Conservation (phyloP, 2,329 filamentous ascomycete species). For the Orbilia quercus region DNA sequence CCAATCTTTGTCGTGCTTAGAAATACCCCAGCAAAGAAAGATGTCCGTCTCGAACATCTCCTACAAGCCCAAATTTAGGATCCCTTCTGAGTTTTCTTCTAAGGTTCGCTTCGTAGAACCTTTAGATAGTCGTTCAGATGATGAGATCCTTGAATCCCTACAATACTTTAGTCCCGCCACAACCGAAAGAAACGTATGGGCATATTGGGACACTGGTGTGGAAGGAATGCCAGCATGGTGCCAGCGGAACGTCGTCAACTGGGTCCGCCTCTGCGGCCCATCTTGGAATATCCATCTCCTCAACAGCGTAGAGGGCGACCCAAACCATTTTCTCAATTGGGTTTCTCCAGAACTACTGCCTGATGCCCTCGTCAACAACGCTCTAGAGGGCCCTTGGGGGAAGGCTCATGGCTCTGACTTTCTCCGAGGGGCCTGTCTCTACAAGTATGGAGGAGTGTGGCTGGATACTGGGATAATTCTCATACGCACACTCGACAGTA, state of each 20-base stretch:
- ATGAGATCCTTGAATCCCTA: neutral
- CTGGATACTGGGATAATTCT: constrained; percentile 65
- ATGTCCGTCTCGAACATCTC: no score
- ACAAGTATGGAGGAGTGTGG: constrained; percentile 65
- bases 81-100: neutral
- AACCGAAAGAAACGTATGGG: constrained; percentile 65
- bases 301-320: constrained; percentile 62
- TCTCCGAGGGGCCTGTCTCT: constrained; percentile 64
- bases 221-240: constrained; percentile 63
- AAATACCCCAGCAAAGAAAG: no score
- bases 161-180: constrained; percentile 57
- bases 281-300: constrained; percentile 65
- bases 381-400: constrained; percentile 65
- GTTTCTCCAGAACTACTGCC: constrained; percentile 63
- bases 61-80: neutral
- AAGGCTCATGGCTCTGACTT: constrained; percentile 67
- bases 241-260: constrained; percentile 63
- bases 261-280: constrained; percentile 64
- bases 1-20: no score
- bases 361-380: constrained; percentile 64
- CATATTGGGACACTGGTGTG: constrained; percentile 64
- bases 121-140: neutral
- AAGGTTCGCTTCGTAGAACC: neutral
- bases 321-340: constrained; percentile 63
- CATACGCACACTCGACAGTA: constrained; percentile 63